Base-by-base conservation (phyloP, 176 grass and related monocot species). In the Alloteropsis semialata region DNA sequence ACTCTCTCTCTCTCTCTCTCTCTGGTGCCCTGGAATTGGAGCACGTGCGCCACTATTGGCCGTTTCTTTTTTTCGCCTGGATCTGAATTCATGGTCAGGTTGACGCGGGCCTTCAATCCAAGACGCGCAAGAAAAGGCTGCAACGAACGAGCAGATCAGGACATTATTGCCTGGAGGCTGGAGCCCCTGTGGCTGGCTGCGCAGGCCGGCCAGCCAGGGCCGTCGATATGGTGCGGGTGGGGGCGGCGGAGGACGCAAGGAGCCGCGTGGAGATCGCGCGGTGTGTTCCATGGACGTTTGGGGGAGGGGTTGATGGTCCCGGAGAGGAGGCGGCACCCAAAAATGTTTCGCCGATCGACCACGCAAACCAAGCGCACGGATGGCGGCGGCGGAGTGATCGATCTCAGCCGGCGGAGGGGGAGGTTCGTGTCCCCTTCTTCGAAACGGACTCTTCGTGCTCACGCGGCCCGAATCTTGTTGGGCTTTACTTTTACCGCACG, bases 21-120 rank as follows among this genome's bases (percentile, higher is more conserved):
- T n/a, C n/a, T n/a, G n/a, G n/a, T n/a, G 4, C 10, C 60, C 44
- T 10, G 21, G 9, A 11, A 39, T 46, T 38, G 10, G 29, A 28
- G 36, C 78, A 69, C 78, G 78, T 81, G 78, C 78, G 33, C 10
- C n/a, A 38, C 27, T 55, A 3, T 3, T 36, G 33, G 60, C 60
- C 60, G 18, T 39, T 78, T 65, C 3, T 32, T n/a, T 45, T 0
- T 21, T 11, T 36, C 11, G 32, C 76, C 43, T 65, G 76, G 30
- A 65, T 79, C 76, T 53, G 63, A 27, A 38, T 80, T 5, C 46
- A 65, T 66, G 77, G 28, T 45, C 60, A 65, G 19, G 45, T 72
- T 72, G 69, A 72, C 45, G 39, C 0, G 36, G n/a, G 44, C 45
- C 28, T 51, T 51, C 18, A 13, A 30, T 33, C 44, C 45, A 16